Base-by-base conservation (phyloP, 2,329 filamentous ascomycete species). In the Colletotrichum eremochloae region DNA sequence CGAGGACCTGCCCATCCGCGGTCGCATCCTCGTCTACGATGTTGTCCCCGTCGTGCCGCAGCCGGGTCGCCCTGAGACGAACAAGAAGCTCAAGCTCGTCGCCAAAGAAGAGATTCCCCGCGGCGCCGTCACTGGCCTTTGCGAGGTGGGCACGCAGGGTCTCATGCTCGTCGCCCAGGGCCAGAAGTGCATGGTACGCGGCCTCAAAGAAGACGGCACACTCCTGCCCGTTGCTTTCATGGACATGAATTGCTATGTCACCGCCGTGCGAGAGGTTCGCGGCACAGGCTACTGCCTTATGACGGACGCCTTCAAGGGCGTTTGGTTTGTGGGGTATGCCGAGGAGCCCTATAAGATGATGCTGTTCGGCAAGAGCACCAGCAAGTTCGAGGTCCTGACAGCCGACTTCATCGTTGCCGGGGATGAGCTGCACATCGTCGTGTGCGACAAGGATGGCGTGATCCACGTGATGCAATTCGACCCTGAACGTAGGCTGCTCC, bases 311-410 rank as follows among this genome's bases (percentile, higher is more conserved):
- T 91, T 96, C 79, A 97, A 97, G 83, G 96, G 96, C 0, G 87
- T 98, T 2, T 98, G 96, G 95, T 97, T 99, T 76, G 93, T 94
- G 0, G 96, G 96, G 0, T 99, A 98, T 79, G 96, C 94, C 11
- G 96, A 99, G 83, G 96, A 98, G 78, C 96, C 96, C 0, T 99
- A 98, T 80, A 95, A 93, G 76, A 95, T 99, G 90, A 93, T 95
- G 74, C 88, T 98, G 4, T 95, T 98, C 75, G 95, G 95, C 53
- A 98, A 98, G 82, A 94, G 93, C 76, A 88, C 92, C 50, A 92
- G 93, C 29, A 90, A 89, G 55, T 86, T 98, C 76, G 93, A 96
- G 77, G 90, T 97, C 29, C 82, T 97, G 44, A 89, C 92, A 7
- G 94, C 94, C 1, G 96, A 98, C 71, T 96, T 99, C 78, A 84